Evolutionary conservation across 2,329 filamentous ascomycete species (phyloP), one percentile per base, ranked within the genome.

Genomic region (Ascochyta lentis): DNA sequence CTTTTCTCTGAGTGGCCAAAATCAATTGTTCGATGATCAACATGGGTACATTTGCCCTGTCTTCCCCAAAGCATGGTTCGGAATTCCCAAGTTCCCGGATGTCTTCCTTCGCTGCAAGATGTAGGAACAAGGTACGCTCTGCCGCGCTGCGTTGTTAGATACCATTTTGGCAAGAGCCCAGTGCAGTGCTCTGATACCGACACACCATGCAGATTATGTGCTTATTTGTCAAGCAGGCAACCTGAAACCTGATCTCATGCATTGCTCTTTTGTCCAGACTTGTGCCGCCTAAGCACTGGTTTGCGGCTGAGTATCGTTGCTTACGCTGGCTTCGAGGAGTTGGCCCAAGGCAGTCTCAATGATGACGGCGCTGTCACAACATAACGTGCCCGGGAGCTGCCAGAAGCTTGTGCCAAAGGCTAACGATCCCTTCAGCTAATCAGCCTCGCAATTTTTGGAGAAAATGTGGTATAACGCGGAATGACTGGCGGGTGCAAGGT

Each of bases 401-500:
- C 45, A 45, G 37, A 49, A 37, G 27, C 49, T 46, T 46, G 31
- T 49, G 12, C 41, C 40, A 42, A 48, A 52, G 33, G 26, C 35
- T 26, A 42, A 37, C 26, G 16, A 45, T 53, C 34, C 56, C 47
- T 65, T 49, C 43, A 61, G 52, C 51, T 59, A 68, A 61, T 74
- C 64, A 67, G 71, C 71, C 72, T 75, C 62, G 69, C 60, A 53
- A 53, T 64, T 67, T 66, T 53, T 44, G 39, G 45, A 56, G 16
- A 56, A 24, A 58, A 31, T 22, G 51, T 45, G 52, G 41, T 35
- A 22, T 47, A 29, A 26, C 23, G 16, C 41, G 22, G 59, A 71
- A 60, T 45, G 63, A 72, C 57, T 73, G 69, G 70, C 52, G 50
- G 44, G 54, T 69, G 68, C 67, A 69, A 60, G 66, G 70, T 61